A percentile compares a stretch with the other conserved stretches of the same genome.
These are phyloP conservation scores for Cryptococcus amylolentus DNA, from an alignment of 1,284 basidiomycete genomes.

Conservation along the genomic window DNA sequence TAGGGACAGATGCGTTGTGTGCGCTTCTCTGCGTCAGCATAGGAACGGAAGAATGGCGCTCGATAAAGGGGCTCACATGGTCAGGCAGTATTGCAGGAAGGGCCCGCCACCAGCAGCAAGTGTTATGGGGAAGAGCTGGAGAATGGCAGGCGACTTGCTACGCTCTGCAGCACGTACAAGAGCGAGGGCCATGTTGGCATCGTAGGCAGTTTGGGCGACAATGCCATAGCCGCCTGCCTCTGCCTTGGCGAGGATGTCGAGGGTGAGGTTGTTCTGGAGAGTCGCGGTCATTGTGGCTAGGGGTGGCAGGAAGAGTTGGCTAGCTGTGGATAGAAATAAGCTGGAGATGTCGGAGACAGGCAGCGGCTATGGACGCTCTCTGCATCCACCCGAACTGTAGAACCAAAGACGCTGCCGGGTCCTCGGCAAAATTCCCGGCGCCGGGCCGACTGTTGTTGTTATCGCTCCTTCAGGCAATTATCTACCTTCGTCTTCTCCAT, in stretches of 20 bases:
- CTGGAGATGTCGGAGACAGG: too few relatives aligned
- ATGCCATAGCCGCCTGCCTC: constrained; percentile 44
- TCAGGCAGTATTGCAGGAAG: constrained; percentile 37
- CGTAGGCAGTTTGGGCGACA: constrained; percentile 44
- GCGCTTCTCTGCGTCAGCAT: constrained; percentile 54
- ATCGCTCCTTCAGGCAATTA: too few relatives aligned
- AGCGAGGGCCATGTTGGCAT: constrained; percentile 40
- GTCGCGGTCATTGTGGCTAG: constrained; percentile 17
- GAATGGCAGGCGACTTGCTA: constrained; percentile 42
- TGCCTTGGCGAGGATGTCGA: constrained; percentile 45
- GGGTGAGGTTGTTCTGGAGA: constrained; percentile 43
- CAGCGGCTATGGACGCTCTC: too few relatives aligned
- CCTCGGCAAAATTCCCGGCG: too few relatives aligned
- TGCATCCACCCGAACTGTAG: too few relatives aligned
- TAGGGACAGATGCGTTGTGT: constrained; percentile 49
- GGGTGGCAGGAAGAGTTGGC: not conserved
- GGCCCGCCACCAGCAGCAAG: constrained; percentile 31
- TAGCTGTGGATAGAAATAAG: too few relatives aligned
- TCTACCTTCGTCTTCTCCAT: too few relatives aligned
- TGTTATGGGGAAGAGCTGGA: constrained; percentile 48
- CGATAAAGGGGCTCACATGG: constrained; percentile 24
- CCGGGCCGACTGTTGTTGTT: too few relatives aligned
- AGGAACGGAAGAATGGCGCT: not conserved
- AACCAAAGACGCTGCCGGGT: too few relatives aligned
- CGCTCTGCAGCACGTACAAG: constrained; percentile 46